Evolutionary conservation across 2,329 filamentous ascomycete genomes (phyloP).

Genomic region (Rutstroemia sp.): DNA sequence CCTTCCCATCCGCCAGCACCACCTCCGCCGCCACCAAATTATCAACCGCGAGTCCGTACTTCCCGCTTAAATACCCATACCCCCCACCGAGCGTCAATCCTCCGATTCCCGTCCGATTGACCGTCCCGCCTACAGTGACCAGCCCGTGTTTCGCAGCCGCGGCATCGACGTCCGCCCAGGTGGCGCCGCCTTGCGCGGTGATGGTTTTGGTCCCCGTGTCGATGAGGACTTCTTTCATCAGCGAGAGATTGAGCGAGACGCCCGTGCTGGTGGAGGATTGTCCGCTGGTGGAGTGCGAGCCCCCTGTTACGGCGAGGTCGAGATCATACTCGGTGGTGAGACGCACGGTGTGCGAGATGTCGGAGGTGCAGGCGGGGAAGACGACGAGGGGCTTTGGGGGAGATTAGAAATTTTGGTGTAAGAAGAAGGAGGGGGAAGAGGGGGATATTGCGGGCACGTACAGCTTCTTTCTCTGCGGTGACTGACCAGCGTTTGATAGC

Average conservation of each 20-base stretch:
- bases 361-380: constrained; percentile 10
- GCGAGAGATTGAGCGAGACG: constrained; percentile 5
- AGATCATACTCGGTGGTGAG: constrained; percentile 7
- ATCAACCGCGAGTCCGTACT: constrained; percentile 20
- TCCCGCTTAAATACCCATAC: constrained; percentile 47
- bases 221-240: constrained; percentile 11
- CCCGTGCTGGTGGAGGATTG: constrained; percentile 10
- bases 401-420: background rate
- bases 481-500: constrained; percentile 15
- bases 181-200: constrained; percentile 12
- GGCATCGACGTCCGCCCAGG: constrained; percentile 11
- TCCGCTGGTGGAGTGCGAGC: constrained; percentile 12
- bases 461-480: constrained; percentile 12
- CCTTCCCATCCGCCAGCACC: constrained; percentile 17
- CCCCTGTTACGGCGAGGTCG: constrained; percentile 7
- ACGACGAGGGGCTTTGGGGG: background rate
- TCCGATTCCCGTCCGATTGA: background rate
- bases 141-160: constrained; percentile 6
- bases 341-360: constrained; percentile 9
- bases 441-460: background rate
- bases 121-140: background rate
- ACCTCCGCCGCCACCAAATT: constrained; percentile 17
- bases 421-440: background rate
- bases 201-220: constrained; percentile 9
- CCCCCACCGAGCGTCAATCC: constrained; percentile 20